Conservation (phyloP, 371 early-diverging fungal species). For the Haplosporangium sp. region DNA sequence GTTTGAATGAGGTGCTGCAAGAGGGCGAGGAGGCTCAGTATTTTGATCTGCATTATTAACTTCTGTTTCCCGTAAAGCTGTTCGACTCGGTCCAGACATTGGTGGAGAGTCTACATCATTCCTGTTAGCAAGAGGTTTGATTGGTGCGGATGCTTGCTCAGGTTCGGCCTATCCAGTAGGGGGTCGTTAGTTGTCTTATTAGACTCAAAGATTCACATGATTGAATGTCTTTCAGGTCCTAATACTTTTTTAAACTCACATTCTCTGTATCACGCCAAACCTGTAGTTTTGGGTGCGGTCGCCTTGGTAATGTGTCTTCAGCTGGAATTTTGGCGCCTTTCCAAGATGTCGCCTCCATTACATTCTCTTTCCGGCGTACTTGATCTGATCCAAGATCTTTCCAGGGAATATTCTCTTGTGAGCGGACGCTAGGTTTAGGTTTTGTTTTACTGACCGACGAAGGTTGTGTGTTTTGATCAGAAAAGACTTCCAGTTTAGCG, state of each 20-base stretch:
- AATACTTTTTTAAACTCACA: constrained; percentile 18
- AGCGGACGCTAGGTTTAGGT: not conserved
- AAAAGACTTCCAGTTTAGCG: constrained; percentile 25
- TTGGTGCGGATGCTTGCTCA: not conserved
- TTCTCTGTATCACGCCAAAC: constrained; percentile 61
- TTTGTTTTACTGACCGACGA: not conserved
- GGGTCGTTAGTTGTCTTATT: not conserved
- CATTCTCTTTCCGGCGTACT: constrained; percentile 64
- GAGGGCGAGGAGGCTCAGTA: not conserved
- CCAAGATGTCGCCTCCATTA: constrained; percentile 59
- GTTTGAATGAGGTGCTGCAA: not conserved
- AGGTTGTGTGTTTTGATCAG: constrained; percentile 12
- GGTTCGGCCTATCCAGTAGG: not conserved
- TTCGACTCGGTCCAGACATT: not conserved
- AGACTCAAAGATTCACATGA: not conserved
- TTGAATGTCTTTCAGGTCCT: not conserved
- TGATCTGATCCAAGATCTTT: constrained; percentile 50
- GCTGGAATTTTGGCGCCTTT: constrained; percentile 61
- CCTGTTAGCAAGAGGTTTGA: not conserved
- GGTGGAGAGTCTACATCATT: not conserved
- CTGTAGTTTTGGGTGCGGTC: constrained; percentile 44
- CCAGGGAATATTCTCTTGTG: constrained; percentile 39
- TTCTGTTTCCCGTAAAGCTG: not conserved
- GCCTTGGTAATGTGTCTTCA: constrained; percentile 45
- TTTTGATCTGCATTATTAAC: not conserved